phyloP scores from a whole-genome alignment of 768 basidiomycete genomes.

The Termitomyces sp. region DNA sequence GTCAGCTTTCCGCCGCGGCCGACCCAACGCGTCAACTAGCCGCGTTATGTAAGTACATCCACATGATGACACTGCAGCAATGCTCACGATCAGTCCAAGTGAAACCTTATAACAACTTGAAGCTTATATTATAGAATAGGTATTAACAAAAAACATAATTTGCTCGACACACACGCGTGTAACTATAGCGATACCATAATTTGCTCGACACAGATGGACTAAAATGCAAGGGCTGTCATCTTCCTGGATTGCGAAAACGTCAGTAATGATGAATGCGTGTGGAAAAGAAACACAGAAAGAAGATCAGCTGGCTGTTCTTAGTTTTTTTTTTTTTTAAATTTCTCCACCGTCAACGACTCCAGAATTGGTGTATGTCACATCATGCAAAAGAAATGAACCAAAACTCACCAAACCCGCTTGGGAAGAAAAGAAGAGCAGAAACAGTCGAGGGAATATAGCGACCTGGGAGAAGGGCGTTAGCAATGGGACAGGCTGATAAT shows the following conservation, averaged over 20 bases:
- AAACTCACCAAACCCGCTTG: slow-evolving; percentile 9
- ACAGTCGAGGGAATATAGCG: no score
- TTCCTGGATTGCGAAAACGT: background rate
- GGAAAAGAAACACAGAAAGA: background rate
- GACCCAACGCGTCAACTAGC: background rate
- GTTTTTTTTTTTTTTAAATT: slow-evolving; percentile 33
- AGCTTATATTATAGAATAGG: no score
- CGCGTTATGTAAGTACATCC: no score
- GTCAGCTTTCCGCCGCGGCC: background rate
- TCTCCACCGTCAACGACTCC: slow-evolving; percentile 44
- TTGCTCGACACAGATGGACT: no score
- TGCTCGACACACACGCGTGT: no score
- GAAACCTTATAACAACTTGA: no score
- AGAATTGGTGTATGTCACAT: slow-evolving; percentile 43
- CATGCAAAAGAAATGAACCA: slow-evolving; percentile 19
- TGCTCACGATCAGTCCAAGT: no score
- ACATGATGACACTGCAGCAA: no score
- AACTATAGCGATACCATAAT: no score
- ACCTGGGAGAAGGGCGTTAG: slow-evolving; percentile 1
- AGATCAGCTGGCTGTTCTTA: slow-evolving; percentile 63
- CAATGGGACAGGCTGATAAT: background rate
- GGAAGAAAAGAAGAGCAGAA: no score
- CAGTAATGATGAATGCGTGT: background rate
- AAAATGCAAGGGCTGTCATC: background rate
- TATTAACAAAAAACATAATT: no score